A percentile compares a stretch with the other conserved stretches of the same genome.
phyloP scores from a whole-genome alignment of 2,329 filamentous ascomycete genomes.

The Alternaria arbusti region DNA sequence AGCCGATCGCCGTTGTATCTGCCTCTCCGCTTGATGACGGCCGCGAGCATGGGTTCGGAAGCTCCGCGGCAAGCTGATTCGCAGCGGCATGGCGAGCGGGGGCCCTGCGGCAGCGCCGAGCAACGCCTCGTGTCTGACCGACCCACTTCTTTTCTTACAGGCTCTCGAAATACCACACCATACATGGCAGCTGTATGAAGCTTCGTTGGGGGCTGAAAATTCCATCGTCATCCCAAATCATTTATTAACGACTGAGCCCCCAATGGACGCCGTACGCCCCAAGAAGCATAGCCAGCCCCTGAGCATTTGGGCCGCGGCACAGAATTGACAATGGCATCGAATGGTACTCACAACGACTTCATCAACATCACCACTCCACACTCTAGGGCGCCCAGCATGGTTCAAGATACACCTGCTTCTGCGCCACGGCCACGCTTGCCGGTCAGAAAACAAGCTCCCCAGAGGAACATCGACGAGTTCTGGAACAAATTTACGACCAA shows the following conservation, averaged over 20 bases:
- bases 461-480: slow-evolving; percentile 73
- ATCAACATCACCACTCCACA: slow-evolving; percentile 46
- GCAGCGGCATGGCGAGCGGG: slow-evolving; percentile 29
- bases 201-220: slow-evolving; percentile 42
- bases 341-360: slow-evolving; percentile 45
- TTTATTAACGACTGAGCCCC: slow-evolving; percentile 38
- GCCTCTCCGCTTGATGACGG: slow-evolving; percentile 33
- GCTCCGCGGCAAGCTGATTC: slow-evolving; percentile 31
- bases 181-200: slow-evolving; percentile 28
- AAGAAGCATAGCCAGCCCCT: slow-evolving; percentile 22
- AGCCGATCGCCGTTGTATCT: slow-evolving; percentile 21
- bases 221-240: slow-evolving; percentile 10
- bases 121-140: slow-evolving; percentile 36
- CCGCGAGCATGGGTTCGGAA: slow-evolving; percentile 18
- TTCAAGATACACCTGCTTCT: slow-evolving; percentile 29
- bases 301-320: slow-evolving; percentile 17
- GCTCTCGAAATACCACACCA: slow-evolving; percentile 41
- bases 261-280: slow-evolving; percentile 34
- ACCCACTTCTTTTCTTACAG: slow-evolving; percentile 44
- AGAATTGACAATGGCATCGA: slow-evolving; percentile 44
- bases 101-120: slow-evolving; percentile 41
- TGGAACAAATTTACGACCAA: slow-evolving; percentile 74
- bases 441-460: slow-evolving; percentile 63
- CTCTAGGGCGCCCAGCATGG: slow-evolving; percentile 46
- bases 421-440: slow-evolving; percentile 29